These are phyloP conservation scores for Scutellaria baicalensis DNA, from an alignment of 257 asterid genomes.

Conservation along the genomic window DNA sequence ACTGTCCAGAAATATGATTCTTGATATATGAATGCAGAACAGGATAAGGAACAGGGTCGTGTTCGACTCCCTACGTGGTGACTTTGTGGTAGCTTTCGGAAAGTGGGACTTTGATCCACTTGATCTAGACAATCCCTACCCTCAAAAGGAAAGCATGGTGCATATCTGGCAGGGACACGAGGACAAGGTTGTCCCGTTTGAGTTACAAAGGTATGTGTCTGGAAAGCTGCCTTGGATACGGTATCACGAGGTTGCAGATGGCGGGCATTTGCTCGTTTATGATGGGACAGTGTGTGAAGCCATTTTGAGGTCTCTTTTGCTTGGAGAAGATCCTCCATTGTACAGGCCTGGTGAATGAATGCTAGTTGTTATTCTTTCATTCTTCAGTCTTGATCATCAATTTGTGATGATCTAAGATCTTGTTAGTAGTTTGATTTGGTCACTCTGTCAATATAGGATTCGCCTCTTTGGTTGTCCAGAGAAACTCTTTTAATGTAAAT, in stretches of 20 bases:
- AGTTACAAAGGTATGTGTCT: slow-evolving; percentile 60
- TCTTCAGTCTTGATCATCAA: slow-evolving; percentile 24
- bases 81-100: slow-evolving; percentile 65
- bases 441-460: not conserved
- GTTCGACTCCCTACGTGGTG: slow-evolving; percentile 74
- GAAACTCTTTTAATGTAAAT: too few relatives aligned
- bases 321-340: slow-evolving; percentile 64
- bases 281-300: slow-evolving; percentile 80
- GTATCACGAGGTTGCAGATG: slow-evolving; percentile 84
- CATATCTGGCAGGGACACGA: slow-evolving; percentile 56
- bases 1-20: not conserved
- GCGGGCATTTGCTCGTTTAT: slow-evolving; percentile 87
- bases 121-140: slow-evolving; percentile 54
- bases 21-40: slow-evolving; percentile 34
- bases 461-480: too few relatives aligned
- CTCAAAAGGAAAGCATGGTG: slow-evolving; percentile 27
- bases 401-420: slow-evolving; percentile 31
- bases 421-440: slow-evolving; percentile 33
- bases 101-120: slow-evolving; percentile 93
- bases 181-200: slow-evolving; percentile 43
- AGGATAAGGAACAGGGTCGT: slow-evolving; percentile 38
- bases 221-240: slow-evolving; percentile 77
- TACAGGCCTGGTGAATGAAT: slow-evolving; percentile 35
- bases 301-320: slow-evolving; percentile 77
- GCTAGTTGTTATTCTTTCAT: not conserved